These are phyloP conservation scores for Dendrobium catenatum DNA, from an alignment of 106 monocot genomes.

Conservation along the genomic window DNA sequence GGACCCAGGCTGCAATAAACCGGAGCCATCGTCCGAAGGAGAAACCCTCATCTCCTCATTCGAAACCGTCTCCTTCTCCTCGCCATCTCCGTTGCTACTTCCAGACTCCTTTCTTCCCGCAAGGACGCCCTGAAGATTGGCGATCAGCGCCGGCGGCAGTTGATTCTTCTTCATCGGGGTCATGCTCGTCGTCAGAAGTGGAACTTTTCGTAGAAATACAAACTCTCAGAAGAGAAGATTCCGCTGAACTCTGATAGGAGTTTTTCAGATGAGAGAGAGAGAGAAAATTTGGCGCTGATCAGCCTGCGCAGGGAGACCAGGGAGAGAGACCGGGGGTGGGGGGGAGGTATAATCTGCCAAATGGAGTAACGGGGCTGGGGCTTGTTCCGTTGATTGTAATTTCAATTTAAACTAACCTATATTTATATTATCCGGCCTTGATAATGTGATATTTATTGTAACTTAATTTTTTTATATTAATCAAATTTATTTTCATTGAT, in stretches of 20 bases:
- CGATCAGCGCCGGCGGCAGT: constrained; percentile 59
- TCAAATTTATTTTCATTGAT: too few relatives aligned
- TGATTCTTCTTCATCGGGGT: constrained; percentile 18
- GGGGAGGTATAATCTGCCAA: not conserved
- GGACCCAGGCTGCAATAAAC: not conserved
- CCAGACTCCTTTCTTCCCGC: constrained; percentile 19
- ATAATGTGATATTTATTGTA: too few relatives aligned
- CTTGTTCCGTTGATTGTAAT: not conserved
- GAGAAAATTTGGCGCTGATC: not conserved
- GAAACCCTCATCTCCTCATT: constrained; percentile 6
- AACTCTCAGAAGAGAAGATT: not conserved
- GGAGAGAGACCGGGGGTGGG: not conserved
- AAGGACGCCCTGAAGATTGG: constrained; percentile 86
- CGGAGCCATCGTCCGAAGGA: constrained; percentile 6
- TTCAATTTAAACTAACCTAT: too few relatives aligned
- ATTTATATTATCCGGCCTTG: too few relatives aligned
- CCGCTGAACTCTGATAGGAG: not conserved
- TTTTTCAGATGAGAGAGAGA: constrained; percentile 4
- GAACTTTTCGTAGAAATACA: not conserved
- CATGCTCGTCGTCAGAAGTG: constrained; percentile 19
- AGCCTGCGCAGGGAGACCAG: too few relatives aligned
- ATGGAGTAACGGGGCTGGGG: not conserved
- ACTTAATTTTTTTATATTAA: too few relatives aligned
- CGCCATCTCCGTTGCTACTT: constrained; percentile 11
- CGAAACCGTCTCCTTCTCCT: not conserved